phyloP scores from a whole-genome alignment of 257 asterid genomes.

The Nemophila menziesii region DNA sequence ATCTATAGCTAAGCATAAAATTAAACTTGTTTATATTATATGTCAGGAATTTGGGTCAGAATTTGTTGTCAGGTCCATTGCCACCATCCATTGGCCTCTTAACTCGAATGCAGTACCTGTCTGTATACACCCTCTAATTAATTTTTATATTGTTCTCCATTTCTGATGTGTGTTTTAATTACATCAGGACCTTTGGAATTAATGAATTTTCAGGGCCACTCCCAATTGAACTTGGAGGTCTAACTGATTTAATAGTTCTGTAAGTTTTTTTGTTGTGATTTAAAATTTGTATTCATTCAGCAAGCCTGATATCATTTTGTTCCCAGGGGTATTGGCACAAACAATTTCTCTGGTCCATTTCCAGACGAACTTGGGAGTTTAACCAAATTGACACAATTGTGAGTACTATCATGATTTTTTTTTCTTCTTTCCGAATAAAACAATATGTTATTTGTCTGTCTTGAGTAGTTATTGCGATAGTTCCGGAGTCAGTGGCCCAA shows the following conservation, averaged over 20 bases:
- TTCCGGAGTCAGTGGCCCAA: constrained; percentile 45
- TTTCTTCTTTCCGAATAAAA: background rate
- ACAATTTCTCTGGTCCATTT: constrained; percentile 73
- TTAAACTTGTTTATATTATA: no score
- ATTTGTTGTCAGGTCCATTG: no score
- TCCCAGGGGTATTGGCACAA: constrained; percentile 37
- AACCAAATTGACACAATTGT: constrained; percentile 42
- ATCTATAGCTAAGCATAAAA: no score
- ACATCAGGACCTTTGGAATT: constrained; percentile 31
- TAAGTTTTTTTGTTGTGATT: constrained; percentile 17
- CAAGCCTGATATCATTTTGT: background rate
- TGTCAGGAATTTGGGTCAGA: no score
- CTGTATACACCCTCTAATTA: no score
- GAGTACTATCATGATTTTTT: constrained; percentile 9
- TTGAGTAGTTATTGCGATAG: constrained; percentile 37
- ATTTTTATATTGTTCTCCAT: no score
- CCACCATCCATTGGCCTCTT: no score
- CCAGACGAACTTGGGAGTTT: constrained; percentile 63
- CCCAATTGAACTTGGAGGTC: constrained; percentile 58
- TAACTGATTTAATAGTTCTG: constrained; percentile 47
- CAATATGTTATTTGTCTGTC: background rate
- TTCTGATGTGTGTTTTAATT: constrained; percentile 3
- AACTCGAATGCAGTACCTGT: no score
- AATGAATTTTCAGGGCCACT: constrained; percentile 64
- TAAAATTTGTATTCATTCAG: background rate